Evolutionary conservation across 148 eudicot genomes (phyloP), one percentile per base, ranked within the genome.

Genomic region (Rhododendron mucronatum): DNA sequence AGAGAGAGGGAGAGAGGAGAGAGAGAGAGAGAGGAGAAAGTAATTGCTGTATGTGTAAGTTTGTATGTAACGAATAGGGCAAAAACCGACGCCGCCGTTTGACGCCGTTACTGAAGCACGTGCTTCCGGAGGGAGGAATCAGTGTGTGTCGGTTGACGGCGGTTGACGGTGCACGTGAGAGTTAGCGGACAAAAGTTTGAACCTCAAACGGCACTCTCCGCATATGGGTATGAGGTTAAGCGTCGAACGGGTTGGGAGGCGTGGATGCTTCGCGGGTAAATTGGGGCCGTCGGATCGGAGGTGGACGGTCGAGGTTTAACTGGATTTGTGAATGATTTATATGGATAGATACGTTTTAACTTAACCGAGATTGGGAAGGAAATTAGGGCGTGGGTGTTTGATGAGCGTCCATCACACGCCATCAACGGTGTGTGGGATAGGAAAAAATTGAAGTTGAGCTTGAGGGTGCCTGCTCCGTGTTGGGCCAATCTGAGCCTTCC

Each of bases 161-260:
- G 45, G 85, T 76, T 89, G 88, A 89, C 91, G 90, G 85, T 59
- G 87, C 84, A 84, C 77, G 80, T 84, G 82, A 78, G 35, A 89
- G 89, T 87, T 90, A 85, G 83, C 84, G 74, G 84, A 82, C 59
- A 85, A 86, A 88, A 86, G 93, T 92, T 91, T 94, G 91, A 92
- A 93, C 92, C 88, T 90, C 93, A 93, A 94, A 94, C 97, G 94
- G 97, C 94, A 91, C 92, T 37, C 83, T 84, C 35, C 37, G 28
- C 45, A 84, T 45, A 87, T 80, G 63, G 86, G 53, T 85, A 82
- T 88, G 67, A 87, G 74, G 61, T 88, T 88, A 87, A 71, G 35
- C 3, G 37, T 57, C 76, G 85, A 85, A 67, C 88, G 23, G 41
- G 23, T n/a, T 81, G 33, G 78, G 51, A 23, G 82, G 30, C 39